These are phyloP conservation scores for Teratosphaeria destructans DNA, from an alignment of 2,329 filamentous ascomycete species.

Conservation along the genomic window DNA sequence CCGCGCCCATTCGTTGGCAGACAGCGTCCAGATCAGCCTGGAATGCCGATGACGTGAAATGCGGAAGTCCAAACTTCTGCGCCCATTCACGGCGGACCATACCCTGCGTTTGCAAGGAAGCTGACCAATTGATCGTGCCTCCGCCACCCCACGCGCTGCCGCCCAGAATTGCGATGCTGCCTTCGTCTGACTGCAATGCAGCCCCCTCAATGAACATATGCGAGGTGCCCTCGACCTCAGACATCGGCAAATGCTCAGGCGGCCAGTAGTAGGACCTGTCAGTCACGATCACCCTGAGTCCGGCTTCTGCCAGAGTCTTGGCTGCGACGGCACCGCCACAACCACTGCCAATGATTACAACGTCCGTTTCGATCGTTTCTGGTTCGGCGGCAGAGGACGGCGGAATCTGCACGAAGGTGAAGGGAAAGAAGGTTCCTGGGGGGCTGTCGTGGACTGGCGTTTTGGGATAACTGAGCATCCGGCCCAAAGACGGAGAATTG, in stretches of 20 bases:
- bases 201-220: conserved; percentile 64
- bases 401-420: conserved; percentile 52
- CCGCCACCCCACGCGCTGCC: conserved; percentile 76
- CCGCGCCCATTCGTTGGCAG: conserved; percentile 67
- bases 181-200: conserved; percentile 41
- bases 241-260: conserved; percentile 64
- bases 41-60: conserved; percentile 65
- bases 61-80: conserved; percentile 49
- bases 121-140: conserved; percentile 78
- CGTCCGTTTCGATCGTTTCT: conserved; percentile 62
- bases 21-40: conserved; percentile 73
- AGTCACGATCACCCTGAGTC: conserved; percentile 64
- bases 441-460: conserved; percentile 45
- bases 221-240: conserved; percentile 46
- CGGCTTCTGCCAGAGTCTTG: conserved; percentile 68
- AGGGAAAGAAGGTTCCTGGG: conserved; percentile 42
- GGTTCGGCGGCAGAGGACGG: conserved; percentile 24
- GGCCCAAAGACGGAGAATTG: conserved; percentile 44
- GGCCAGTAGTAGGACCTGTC: conserved; percentile 74
- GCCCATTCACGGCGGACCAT: conserved; percentile 78
- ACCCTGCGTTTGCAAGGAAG: conserved; percentile 57
- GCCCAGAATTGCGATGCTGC: conserved; percentile 48
- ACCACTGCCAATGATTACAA: conserved; percentile 77
- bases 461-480: conserved; percentile 49
- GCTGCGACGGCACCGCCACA: conserved; percentile 76